Base-by-base conservation (phyloP, 176 grass and related monocot genomes). In the Olyra latifolia region DNA sequence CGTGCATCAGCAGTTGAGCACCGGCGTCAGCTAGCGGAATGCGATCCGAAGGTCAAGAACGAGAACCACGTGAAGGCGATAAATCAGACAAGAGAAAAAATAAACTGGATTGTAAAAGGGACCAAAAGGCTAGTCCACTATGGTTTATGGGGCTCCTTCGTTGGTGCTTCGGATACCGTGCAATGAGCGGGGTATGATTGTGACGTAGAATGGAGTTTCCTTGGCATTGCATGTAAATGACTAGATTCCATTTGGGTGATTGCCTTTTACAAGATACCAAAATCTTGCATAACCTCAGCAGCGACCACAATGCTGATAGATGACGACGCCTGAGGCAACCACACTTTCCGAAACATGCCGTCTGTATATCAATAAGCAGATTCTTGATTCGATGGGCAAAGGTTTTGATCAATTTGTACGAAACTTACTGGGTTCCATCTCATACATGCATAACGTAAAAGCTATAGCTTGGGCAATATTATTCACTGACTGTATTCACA, bases 401-500 rank as follows among this genome's bases (percentile, higher is more conserved):
- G 4, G 45, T 25, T 66, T 50, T 0, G 29, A 62, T 41, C 43
- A 55, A 10, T 24, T 28, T 30, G 40, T 8, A 62, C 13, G 40
- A 5, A 24, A 16, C n/a, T 68, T 53, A 10, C 16, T 60, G 5
- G 17, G 35, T 12, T 20, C 39, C 13, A 32, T 68, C 49, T 16
- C 54, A 80, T 12, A 61, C 6, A 50, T 41, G 69, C 57, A 79
- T 22, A 1, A 75, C 1, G 3, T 4, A n/a, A 49, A 43, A 29
- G 62, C 4, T 4, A 2, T 42, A 30, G 45, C 65, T 74, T 3
- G 7, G 17, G 66, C 5, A 56, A 75, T 68, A 77, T 35, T 47
- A 68, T 56, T 48, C 78, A 76, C 52, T 6, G 39, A 62, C 16
- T 40, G 63, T 38, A 86, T 73, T 53, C 84, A 64, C 69, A 79